These are phyloP conservation scores for Colletotrichum melonis DNA, from an alignment of 2,329 filamentous ascomycete species.

Conservation along the genomic window DNA sequence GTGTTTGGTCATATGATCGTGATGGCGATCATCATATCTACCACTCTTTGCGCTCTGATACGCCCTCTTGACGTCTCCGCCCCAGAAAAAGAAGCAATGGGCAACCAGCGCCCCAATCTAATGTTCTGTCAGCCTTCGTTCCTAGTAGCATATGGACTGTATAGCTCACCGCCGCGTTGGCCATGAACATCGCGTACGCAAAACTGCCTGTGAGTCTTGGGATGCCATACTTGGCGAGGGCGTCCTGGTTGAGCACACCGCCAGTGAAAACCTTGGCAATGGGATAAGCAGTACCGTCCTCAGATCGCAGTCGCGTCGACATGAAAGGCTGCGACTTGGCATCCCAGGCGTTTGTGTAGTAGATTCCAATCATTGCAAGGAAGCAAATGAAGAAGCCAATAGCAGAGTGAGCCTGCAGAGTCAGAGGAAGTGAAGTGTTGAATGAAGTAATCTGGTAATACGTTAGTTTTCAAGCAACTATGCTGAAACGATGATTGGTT, in stretches of 20 bases:
- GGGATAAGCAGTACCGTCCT: slow-evolving; percentile 55
- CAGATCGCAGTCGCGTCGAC: slow-evolving; percentile 58
- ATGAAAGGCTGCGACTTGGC: slow-evolving; percentile 62
- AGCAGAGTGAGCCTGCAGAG: slow-evolving; percentile 58
- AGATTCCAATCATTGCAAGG: slow-evolving; percentile 61
- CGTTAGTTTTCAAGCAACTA: slow-evolving; percentile 7
- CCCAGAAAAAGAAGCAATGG: slow-evolving; percentile 67
- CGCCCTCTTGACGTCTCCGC: slow-evolving; percentile 59
- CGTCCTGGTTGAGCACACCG: slow-evolving; percentile 53
- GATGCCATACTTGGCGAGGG: slow-evolving; percentile 55
- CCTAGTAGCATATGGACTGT: background rate
- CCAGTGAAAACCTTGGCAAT: slow-evolving; percentile 51
- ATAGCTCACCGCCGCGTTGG: slow-evolving; percentile 63
- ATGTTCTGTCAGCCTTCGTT: slow-evolving; percentile 20
- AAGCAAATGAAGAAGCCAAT: slow-evolving; percentile 61
- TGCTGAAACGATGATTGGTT: background rate
- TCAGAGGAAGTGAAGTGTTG: slow-evolving; percentile 63
- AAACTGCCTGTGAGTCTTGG: slow-evolving; percentile 62
- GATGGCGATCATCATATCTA: slow-evolving; percentile 61
- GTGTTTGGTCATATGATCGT: slow-evolving; percentile 61
- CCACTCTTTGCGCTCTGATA: slow-evolving; percentile 58
- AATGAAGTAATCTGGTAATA: slow-evolving; percentile 61
- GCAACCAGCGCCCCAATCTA: slow-evolving; percentile 66
- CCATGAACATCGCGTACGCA: slow-evolving; percentile 65
- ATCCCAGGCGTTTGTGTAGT: slow-evolving; percentile 61